Percentiles rank a stretch among this genome's conserved stretches.
These are phyloP conservation scores for Zygotorulaspora mrakii DNA, from an alignment of 1,139 yeast genomes.

Conservation along the genomic window DNA sequence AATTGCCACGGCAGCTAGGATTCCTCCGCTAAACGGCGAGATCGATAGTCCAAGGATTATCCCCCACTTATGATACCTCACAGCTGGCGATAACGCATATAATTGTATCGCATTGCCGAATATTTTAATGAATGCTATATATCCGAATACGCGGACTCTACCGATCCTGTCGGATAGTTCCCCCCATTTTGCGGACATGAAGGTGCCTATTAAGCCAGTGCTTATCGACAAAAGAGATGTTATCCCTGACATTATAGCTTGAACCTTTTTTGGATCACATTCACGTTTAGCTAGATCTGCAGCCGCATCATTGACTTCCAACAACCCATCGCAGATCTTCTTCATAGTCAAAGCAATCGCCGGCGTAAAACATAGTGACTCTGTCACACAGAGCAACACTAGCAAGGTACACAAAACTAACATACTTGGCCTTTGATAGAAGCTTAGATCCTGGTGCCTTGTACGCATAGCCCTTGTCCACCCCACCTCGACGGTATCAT, in stretches of 20 bases:
- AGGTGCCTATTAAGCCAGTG: slow-evolving; percentile 20
- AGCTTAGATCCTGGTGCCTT: slow-evolving; percentile 21
- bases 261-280: slow-evolving; percentile 37
- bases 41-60: slow-evolving; percentile 14
- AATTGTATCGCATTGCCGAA: slow-evolving; percentile 14
- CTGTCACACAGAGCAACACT: slow-evolving; percentile 24
- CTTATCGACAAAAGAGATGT: slow-evolving; percentile 14
- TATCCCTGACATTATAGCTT: slow-evolving; percentile 22
- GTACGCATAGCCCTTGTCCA: slow-evolving; percentile 26
- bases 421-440: slow-evolving; percentile 37
- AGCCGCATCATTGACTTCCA: slow-evolving; percentile 3
- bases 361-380: slow-evolving; percentile 33
- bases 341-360: slow-evolving; percentile 30
- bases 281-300: slow-evolving; percentile 6
- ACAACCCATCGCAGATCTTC: slow-evolving; percentile 32
- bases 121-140: slow-evolving; percentile 16
- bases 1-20: slow-evolving; percentile 46
- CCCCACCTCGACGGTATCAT: slow-evolving; percentile 20
- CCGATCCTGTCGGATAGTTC: slow-evolving; percentile 28
- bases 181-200: slow-evolving; percentile 27
- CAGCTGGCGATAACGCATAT: slow-evolving; percentile 14
- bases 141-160: slow-evolving; percentile 24
- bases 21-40: slow-evolving; percentile 42
- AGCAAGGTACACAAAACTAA: slow-evolving; percentile 28
- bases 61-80: slow-evolving; percentile 14